These are phyloP conservation scores for Ceratocystiopsis minuta DNA, from an alignment of 2,329 filamentous ascomycete genomes.

Conservation along the genomic window DNA sequence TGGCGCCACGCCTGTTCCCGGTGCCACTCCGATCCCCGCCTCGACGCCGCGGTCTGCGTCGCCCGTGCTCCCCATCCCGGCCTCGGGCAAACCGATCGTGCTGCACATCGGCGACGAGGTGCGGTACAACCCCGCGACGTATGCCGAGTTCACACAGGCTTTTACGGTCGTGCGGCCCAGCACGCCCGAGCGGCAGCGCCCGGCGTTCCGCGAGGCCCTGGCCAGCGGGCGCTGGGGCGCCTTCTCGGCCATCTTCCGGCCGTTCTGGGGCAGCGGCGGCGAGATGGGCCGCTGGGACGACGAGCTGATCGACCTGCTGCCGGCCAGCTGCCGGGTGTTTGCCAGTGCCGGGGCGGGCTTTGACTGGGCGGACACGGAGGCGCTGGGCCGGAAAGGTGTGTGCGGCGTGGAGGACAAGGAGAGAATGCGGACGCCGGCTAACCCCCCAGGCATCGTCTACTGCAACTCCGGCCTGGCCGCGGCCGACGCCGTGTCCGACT, in stretches of 20 bases:
- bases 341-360: conserved; percentile 47
- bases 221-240: conserved; percentile 34
- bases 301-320: conserved; percentile 24
- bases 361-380: conserved; percentile 46
- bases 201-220: conserved; percentile 30
- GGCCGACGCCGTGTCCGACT: conserved; percentile 56
- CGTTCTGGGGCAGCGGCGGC: conserved; percentile 10
- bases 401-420: no score
- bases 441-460: conserved; percentile 39
- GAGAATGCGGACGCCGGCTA: no score
- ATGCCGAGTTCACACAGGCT: conserved; percentile 21
- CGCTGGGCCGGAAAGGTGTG: conserved; percentile 40
- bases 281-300: conserved; percentile 12
- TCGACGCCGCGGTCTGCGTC: conserved; percentile 15
- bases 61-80: conserved; percentile 5
- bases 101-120: conserved; percentile 56
- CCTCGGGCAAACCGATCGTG: conserved; percentile 20
- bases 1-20: conserved; percentile 12
- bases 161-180: conserved; percentile 30
- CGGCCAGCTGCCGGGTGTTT: conserved; percentile 38
- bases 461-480: conserved; percentile 56
- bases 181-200: conserved; percentile 29
- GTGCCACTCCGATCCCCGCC: conserved; percentile 4
- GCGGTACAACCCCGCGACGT: conserved; percentile 30
- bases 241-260: conserved; percentile 24